Conservation (phyloP, 1,284 basidiomycete genomes). For the Paramarasmius palmivorus region DNA sequence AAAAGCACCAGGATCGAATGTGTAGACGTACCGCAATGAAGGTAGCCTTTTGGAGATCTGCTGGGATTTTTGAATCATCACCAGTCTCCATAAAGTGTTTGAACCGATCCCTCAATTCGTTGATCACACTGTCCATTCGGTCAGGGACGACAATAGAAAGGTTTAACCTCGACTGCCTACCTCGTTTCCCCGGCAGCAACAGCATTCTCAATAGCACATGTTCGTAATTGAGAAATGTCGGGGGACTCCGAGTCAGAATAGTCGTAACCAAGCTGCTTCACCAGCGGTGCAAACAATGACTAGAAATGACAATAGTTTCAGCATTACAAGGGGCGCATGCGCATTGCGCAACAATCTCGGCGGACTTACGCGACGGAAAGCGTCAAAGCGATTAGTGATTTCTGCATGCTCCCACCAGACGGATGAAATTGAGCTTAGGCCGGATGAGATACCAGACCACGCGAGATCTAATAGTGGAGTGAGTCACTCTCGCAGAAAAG, state of each 20-base stretch:
- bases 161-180: constrained; percentile 30
- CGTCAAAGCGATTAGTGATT: constrained; percentile 61
- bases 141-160: background rate
- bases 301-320: constrained; percentile 26
- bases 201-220: constrained; percentile 71
- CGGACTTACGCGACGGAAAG: constrained; percentile 59
- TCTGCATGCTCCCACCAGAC: constrained; percentile 87
- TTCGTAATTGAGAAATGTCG: constrained; percentile 78
- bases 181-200: constrained; percentile 63
- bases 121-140: constrained; percentile 55
- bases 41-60: constrained; percentile 64
- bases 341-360: background rate
- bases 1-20: background rate
- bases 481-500: constrained; percentile 3
- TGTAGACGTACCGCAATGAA: constrained; percentile 48
- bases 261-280: constrained; percentile 81
- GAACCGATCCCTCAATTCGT: constrained; percentile 79
- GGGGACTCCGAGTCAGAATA: constrained; percentile 69
- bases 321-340: background rate
- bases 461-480: constrained; percentile 55
- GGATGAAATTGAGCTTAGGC: constrained; percentile 55
- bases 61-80: constrained; percentile 82
- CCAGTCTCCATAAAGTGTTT: constrained; percentile 68
- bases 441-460: constrained; percentile 65
- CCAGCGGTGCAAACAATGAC: constrained; percentile 79